Percentiles rank a stretch among this genome's conserved stretches.
These are phyloP conservation scores for Conticribra guillardii DNA, from an alignment of 108 stramenopile species.

Conservation along the genomic window DNA sequence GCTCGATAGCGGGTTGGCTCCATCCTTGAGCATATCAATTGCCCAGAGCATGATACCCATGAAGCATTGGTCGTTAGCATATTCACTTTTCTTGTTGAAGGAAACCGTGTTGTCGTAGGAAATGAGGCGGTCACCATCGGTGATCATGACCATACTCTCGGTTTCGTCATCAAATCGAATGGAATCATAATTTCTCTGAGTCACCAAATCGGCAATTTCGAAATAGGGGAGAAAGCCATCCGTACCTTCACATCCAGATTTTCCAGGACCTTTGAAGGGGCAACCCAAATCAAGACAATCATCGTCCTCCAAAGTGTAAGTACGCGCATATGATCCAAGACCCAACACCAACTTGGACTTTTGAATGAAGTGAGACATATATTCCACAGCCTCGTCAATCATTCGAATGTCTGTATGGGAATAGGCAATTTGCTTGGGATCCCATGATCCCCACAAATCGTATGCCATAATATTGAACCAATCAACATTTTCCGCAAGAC, in stretches of 20 bases:
- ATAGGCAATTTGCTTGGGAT: slow-evolving; percentile 29
- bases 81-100: slow-evolving; percentile 48
- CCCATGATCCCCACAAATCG: slow-evolving; percentile 52
- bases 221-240: slow-evolving; percentile 53
- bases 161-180: slow-evolving; percentile 43
- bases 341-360: slow-evolving; percentile 50
- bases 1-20: slow-evolving; percentile 48
- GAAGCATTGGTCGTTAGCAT: slow-evolving; percentile 45
- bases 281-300: slow-evolving; percentile 49
- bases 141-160: slow-evolving; percentile 55
- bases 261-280: slow-evolving; percentile 42
- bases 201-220: slow-evolving; percentile 48
- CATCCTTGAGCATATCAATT: slow-evolving; percentile 52
- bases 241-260: slow-evolving; percentile 49
- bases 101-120: slow-evolving; percentile 56
- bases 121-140: slow-evolving; percentile 53
- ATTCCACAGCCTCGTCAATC: slow-evolving; percentile 51
- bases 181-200: slow-evolving; percentile 30
- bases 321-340: slow-evolving; percentile 50
- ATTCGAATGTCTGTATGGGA: slow-evolving; percentile 55
- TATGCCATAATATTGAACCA: slow-evolving; percentile 52
- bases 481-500: slow-evolving; percentile 42
- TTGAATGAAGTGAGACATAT: slow-evolving; percentile 47
- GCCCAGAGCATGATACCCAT: slow-evolving; percentile 54
- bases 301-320: slow-evolving; percentile 40